Percentiles rank a stretch among this genome's conserved stretches.
phyloP scores from a whole-genome alignment of 2,329 filamentous ascomycete species.

The Botryotinia globosa region DNA sequence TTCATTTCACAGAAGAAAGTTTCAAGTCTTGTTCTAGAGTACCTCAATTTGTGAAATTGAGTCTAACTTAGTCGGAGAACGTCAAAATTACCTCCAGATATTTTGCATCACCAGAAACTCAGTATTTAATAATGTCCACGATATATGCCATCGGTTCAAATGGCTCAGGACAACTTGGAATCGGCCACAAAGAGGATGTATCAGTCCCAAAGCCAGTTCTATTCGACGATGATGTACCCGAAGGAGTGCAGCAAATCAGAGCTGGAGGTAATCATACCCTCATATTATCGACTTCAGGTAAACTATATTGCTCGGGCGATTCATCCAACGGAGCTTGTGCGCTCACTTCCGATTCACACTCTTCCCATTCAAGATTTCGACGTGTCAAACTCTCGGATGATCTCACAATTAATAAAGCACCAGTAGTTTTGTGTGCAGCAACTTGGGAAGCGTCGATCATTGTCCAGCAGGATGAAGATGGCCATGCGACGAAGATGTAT shows the following conservation, averaged over 20 bases:
- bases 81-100: background rate
- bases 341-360: slow-evolving; percentile 19
- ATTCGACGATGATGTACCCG: slow-evolving; percentile 47
- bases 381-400: slow-evolving; percentile 27
- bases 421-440: slow-evolving; percentile 55
- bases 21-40: background rate
- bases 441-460: slow-evolving; percentile 76
- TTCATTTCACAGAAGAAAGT: background rate
- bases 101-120: background rate
- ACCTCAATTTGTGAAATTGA: background rate
- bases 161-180: slow-evolving; percentile 70
- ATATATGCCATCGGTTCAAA: slow-evolving; percentile 74
- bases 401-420: slow-evolving; percentile 31
- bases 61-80: background rate
- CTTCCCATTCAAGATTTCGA: slow-evolving; percentile 26
- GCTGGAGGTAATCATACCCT: slow-evolving; percentile 88
- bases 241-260: slow-evolving; percentile 38
- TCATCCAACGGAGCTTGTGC: slow-evolving; percentile 55
- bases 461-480: slow-evolving; percentile 47
- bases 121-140: slow-evolving; percentile 44
- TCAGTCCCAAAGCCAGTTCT: slow-evolving; percentile 61
- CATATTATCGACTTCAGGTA: slow-evolving; percentile 60
- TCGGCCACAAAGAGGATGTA: slow-evolving; percentile 69
- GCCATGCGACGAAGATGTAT: slow-evolving; percentile 51
- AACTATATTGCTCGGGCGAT: slow-evolving; percentile 65